These are phyloP conservation scores for Umbilicaria muhlenbergii DNA, from an alignment of 495 filamentous ascomycete species.

Conservation along the genomic window DNA sequence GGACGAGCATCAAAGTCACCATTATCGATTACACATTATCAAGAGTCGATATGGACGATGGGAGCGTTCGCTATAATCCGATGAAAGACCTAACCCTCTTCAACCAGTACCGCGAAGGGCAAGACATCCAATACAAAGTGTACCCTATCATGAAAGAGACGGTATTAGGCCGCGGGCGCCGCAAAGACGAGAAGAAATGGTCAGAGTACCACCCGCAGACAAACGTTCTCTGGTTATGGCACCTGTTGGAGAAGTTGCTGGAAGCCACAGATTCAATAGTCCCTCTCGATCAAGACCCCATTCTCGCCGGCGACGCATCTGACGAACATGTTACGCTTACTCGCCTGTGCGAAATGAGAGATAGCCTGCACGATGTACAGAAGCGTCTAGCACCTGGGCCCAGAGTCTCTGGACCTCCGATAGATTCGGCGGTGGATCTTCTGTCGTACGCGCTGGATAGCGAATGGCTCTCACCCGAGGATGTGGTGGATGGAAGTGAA, in stretches of 20 bases:
- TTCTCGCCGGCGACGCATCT: too few species aligned
- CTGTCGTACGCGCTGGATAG: conserved; percentile 32
- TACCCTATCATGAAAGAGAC: conserved; percentile 12
- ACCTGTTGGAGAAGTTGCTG: conserved; percentile 30
- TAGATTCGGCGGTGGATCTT: conserved; percentile 33
- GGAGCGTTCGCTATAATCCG: conserved; percentile 24
- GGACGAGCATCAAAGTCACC: conserved; percentile 58
- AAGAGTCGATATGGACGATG: conserved; percentile 26
- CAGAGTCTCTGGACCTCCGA: conserved; percentile 22
- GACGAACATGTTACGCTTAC: too few species aligned
- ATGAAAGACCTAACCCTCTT: conserved; percentile 24
- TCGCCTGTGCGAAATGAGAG: conserved; percentile 9
- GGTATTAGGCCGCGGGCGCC: conserved; percentile 23
- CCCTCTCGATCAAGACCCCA: conserved; percentile 15
- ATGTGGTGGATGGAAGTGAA: too few species aligned
- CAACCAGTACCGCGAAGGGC: conserved; percentile 1
- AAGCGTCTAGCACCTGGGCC: conserved; percentile 25
- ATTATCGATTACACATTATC: conserved; percentile 87
- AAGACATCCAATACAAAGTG: conserved; percentile 8
- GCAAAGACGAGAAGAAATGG: conserved; percentile 27
- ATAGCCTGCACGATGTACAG: conserved; percentile 19
- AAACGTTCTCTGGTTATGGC: conserved; percentile 35
- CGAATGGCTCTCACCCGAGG: conserved; percentile 18
- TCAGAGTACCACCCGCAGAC: conserved; percentile 29
- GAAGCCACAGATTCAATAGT: conserved; percentile 11